A percentile compares a stretch with the other conserved stretches of the same genome.
Evolutionary conservation across 1,284 basidiomycete genomes (phyloP).

Genomic region (Puccinia triticina): DNA sequence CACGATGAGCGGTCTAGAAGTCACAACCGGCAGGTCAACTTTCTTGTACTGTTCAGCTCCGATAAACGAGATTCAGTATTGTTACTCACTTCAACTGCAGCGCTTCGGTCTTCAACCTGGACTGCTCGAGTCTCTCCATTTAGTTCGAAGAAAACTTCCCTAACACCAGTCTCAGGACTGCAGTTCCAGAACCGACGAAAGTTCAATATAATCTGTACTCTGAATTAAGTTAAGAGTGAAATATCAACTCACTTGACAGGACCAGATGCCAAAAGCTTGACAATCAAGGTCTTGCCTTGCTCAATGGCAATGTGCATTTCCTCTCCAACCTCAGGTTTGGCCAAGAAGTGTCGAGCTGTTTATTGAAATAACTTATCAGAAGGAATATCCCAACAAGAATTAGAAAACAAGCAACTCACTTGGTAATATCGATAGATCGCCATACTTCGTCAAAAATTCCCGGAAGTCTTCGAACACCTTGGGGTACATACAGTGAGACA

Average conservation of each 20-base stretch:
- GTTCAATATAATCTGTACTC: neutral
- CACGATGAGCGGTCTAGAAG: slow-evolving; percentile 74
- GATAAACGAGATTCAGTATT: neutral
- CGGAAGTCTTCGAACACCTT: slow-evolving; percentile 66
- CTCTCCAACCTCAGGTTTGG: slow-evolving; percentile 85
- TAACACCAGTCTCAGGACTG: slow-evolving; percentile 77
- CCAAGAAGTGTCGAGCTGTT: slow-evolving; percentile 96
- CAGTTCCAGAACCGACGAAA: neutral
- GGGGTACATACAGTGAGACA: slow-evolving; percentile 94
- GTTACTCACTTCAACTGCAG: slow-evolving; percentile 72
- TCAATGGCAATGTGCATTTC: slow-evolving; percentile 97
- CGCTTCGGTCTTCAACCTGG: slow-evolving; percentile 90
- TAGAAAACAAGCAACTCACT: neutral
- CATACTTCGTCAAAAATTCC: slow-evolving; percentile 36
- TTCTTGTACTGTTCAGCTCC: neutral
- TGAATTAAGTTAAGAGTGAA: neutral
- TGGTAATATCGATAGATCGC: slow-evolving; percentile 46
- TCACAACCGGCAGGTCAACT: slow-evolving; percentile 2
- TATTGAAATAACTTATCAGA: slow-evolving; percentile 59
- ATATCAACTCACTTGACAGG: slow-evolving; percentile 69
- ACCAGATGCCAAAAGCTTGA: slow-evolving; percentile 92
- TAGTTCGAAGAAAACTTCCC: slow-evolving; percentile 95
- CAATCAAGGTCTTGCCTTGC: slow-evolving; percentile 93
- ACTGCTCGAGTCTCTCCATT: slow-evolving; percentile 75
- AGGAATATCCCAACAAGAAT: neutral